Percentiles rank a stretch among this genome's conserved stretches.
These are phyloP conservation scores for Ophiostoma perfectum DNA, from an alignment of 2,329 filamentous ascomycete species.

Conservation along the genomic window DNA sequence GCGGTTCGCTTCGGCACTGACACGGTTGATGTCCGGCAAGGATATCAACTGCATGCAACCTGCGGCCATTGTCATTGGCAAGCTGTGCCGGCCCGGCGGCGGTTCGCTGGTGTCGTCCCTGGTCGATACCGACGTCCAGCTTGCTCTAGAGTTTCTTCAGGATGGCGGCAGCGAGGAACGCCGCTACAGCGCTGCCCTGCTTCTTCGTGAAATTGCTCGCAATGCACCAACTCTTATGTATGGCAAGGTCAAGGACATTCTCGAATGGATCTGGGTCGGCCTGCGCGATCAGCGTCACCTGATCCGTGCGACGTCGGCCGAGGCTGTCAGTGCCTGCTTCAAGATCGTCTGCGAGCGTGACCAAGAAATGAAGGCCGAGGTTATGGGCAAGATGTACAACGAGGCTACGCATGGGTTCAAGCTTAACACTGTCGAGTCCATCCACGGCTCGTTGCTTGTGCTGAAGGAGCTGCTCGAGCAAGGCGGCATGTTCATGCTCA, in stretches of 20 bases:
- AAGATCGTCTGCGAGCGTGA: slow-evolving; percentile 93
- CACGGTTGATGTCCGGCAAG: slow-evolving; percentile 80
- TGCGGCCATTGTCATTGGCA: slow-evolving; percentile 81
- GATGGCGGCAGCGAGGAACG: slow-evolving; percentile 90
- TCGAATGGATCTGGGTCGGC: slow-evolving; percentile 94
- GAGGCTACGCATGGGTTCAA: slow-evolving; percentile 77
- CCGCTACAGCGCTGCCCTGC: slow-evolving; percentile 85
- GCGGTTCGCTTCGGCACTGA: slow-evolving; percentile 85
- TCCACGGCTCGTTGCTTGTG: slow-evolving; percentile 90
- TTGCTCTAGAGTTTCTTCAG: slow-evolving; percentile 92
- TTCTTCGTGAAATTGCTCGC: slow-evolving; percentile 82
- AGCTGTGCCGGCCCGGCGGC: slow-evolving; percentile 85
- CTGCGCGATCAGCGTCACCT: slow-evolving; percentile 83
- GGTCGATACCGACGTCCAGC: slow-evolving; percentile 94
- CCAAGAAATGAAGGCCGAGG: slow-evolving; percentile 75
- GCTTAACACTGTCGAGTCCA: slow-evolving; percentile 73
- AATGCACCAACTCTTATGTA: slow-evolving; percentile 96
- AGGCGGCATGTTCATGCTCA: slow-evolving; percentile 99
- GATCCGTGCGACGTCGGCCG: slow-evolving; percentile 85
- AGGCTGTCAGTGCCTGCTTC: slow-evolving; percentile 92
- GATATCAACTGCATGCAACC: slow-evolving; percentile 87
- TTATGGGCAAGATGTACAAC: slow-evolving; percentile 86
- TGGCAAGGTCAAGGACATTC: slow-evolving; percentile 87
- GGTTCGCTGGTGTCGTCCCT: slow-evolving; percentile 91
- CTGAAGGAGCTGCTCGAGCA: slow-evolving; percentile 89